These are phyloP conservation scores for Syzygium jambos DNA, from an alignment of 345 rosid genomes.

Conservation along the genomic window DNA sequence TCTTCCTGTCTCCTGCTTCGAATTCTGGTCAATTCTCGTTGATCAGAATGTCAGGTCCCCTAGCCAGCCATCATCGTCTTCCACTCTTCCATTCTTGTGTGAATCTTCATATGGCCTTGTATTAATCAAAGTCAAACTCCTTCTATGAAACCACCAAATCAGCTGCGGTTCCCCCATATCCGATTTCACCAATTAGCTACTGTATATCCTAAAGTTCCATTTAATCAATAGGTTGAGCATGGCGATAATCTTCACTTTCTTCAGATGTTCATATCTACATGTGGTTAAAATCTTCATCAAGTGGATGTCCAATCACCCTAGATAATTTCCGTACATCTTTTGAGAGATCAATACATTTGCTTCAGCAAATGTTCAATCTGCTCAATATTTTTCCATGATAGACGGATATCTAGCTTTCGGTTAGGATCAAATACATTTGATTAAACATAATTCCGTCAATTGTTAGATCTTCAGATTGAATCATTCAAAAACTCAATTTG, in stretches of 20 bases:
- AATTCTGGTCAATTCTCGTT: not conserved
- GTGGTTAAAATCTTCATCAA: not conserved
- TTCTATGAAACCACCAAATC: not conserved
- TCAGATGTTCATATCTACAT: not conserved
- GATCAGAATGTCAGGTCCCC: not conserved
- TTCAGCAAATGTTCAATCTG: not conserved
- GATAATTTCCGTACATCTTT: not conserved
- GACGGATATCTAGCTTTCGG: not conserved
- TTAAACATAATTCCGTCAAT: not conserved
- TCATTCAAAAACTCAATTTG: not conserved
- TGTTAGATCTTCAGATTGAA: not conserved
- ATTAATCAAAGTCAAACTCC: not conserved
- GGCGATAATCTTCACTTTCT: not conserved
- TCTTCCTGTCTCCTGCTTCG: not conserved
- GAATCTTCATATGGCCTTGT: not conserved
- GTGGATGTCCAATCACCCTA: not conserved
- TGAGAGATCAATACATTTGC: not conserved
- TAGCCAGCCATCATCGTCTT: not conserved
- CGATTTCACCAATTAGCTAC: not conserved
- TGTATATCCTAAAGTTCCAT: not conserved
- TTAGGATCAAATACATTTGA: not conserved
- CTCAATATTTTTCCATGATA: not conserved
- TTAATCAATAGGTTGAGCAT: not conserved
- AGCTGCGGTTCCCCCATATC: not conserved
- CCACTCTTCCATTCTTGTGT: not conserved